A percentile compares a stretch with the other conserved stretches of the same genome.
These are phyloP conservation scores for Candida xiaguanensis DNA, from an alignment of 805 yeast species.

Conservation along the genomic window DNA sequence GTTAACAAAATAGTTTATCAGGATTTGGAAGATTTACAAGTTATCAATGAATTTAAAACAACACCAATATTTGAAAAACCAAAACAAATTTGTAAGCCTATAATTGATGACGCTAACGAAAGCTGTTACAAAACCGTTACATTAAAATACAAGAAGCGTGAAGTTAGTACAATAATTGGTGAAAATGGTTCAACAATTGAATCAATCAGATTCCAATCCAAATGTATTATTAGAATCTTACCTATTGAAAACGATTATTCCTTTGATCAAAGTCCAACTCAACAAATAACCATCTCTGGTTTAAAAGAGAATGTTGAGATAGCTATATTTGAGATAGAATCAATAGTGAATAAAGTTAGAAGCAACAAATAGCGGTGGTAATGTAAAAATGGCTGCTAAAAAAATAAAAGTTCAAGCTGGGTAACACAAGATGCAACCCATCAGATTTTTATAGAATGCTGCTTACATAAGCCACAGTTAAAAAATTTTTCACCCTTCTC, in stretches of 20 bases:
- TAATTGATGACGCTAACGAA: neutral
- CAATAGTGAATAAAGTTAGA: slow-evolving; percentile 7
- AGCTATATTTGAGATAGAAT: slow-evolving; percentile 13
- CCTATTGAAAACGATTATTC: slow-evolving; percentile 10
- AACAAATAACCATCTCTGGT: slow-evolving; percentile 17
- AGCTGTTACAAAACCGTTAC: neutral
- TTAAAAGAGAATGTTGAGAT: slow-evolving; percentile 12
- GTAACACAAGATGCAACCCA: slow-evolving; percentile 1
- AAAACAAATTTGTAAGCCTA: neutral
- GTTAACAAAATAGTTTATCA: neutral
- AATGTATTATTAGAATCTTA: slow-evolving; percentile 20
- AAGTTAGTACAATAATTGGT: slow-evolving; percentile 25
- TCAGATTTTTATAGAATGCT: too few species aligned
- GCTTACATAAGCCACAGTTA: slow-evolving; percentile 1
- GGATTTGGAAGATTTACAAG: neutral
- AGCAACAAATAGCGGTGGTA: slow-evolving; percentile 5
- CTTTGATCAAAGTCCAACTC: slow-evolving; percentile 14
- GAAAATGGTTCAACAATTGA: slow-evolving; percentile 20
- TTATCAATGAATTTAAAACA: neutral
- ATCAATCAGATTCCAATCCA: slow-evolving; percentile 17
- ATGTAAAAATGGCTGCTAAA: neutral
- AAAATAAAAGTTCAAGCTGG: neutral
- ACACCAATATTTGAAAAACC: neutral
- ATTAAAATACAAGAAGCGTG: slow-evolving; percentile 12
- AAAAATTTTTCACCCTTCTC: slow-evolving; percentile 4